Base-by-base conservation (phyloP, 345 rosid species). In the Boechera stricta region DNA sequence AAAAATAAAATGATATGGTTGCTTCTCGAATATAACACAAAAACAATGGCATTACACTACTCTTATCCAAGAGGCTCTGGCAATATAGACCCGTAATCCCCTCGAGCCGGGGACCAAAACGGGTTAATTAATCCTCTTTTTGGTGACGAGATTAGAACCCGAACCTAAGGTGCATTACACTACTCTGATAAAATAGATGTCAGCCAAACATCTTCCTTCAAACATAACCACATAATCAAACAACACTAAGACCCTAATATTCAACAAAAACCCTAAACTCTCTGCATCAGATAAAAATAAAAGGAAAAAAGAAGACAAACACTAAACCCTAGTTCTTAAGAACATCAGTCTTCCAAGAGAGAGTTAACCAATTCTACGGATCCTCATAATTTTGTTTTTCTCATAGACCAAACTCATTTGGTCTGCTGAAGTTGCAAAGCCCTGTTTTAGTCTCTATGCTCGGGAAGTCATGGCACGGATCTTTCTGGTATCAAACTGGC, bases 381-480 rank as follows among this genome's bases (percentile, higher is more conserved):
- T 61, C 70, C 74, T 69, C 70, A 59, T 44, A 67, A 10, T 13
- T 18, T 38, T 59, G 64, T 53, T 64, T 38, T 39, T 53, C n/a
- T 3, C 54, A 44, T 13, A 44, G 71, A 77, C 76, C 71, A 77
- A 64, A 77, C 60, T 78, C 73, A 72, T 39, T 41, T 66, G 77
- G 73, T 71, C 72, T 54, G 79, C 48, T 10, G 15, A 62, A 62
- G 75, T 38, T 64, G 54, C 75, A 64, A 42, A 51, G 38, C 39
- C 55, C 51, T 45, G 47, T 2, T 58, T 45, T 58, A 15, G 55
- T 48, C 76, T 65, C 81, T 71, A 71, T 29, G 38, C 69, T 49
- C 54, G 48, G 32, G 72, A 35, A 10, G 79, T 57, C 24, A 67
- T 45, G 5, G 41, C n/a, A 61, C 59, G 73, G 52, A 6, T 41